Conservation (phyloP, 148 eudicot species). For the Polygonum maritimum region DNA sequence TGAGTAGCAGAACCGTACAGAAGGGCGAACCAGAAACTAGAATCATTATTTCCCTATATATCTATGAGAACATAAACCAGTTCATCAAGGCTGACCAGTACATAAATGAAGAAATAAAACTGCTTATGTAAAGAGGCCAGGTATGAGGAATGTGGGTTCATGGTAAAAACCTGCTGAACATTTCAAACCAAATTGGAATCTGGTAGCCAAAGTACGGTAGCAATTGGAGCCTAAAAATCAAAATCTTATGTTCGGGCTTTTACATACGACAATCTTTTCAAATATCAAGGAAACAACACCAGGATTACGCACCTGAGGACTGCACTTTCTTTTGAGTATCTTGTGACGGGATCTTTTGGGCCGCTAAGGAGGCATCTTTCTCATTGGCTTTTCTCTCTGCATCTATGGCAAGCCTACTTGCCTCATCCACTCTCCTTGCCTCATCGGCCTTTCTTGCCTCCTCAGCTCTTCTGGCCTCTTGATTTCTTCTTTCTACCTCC, state of each 20-base stretch:
- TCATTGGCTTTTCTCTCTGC: slow-evolving; percentile 60
- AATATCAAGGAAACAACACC: neutral
- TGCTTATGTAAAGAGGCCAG: neutral
- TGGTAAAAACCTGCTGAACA: neutral
- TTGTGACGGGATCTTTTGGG: slow-evolving; percentile 16
- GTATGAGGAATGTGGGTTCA: neutral
- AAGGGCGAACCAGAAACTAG: neutral
- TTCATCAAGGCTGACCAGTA: neutral
- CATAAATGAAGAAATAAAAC: neutral
- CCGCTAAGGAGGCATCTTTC: slow-evolving; percentile 39
- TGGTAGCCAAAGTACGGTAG: neutral
- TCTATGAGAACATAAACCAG: neutral
- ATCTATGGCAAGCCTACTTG: slow-evolving; percentile 35
- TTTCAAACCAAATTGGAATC: neutral
- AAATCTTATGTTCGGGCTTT: neutral
- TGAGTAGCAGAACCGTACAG: neutral
- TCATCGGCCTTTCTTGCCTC: slow-evolving; percentile 58
- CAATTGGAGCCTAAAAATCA: neutral
- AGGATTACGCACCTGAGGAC: slow-evolving; percentile 29
- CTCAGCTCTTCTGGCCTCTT: slow-evolving; percentile 49
- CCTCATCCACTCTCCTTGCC: slow-evolving; percentile 50
- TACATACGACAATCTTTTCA: neutral
- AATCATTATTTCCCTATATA: neutral
- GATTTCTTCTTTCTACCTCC: slow-evolving; percentile 53
- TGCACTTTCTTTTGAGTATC: slow-evolving; percentile 22